A percentile compares a stretch with the other conserved stretches of the same genome.
phyloP scores from a whole-genome alignment of 202 grass and related monocot genomes.

The Musa balbisiana region DNA sequence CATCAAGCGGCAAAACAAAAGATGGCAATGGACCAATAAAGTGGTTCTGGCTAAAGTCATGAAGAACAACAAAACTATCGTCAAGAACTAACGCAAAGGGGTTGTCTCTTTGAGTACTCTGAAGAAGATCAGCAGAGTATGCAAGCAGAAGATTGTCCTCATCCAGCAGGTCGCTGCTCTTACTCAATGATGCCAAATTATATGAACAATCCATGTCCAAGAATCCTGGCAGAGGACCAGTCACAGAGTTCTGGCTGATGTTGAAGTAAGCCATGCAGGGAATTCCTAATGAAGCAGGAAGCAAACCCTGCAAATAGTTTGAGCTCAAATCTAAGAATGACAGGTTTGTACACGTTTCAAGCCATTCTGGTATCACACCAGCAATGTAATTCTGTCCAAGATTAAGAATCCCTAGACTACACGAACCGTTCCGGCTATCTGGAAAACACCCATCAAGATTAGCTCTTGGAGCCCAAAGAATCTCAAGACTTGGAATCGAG shows the following conservation, averaged over 20 bases:
- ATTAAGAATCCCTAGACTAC: constrained; percentile 40
- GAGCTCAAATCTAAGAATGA: constrained; percentile 64
- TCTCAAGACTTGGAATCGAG: constrained; percentile 32
- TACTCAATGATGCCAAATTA: neutral
- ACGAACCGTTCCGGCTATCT: constrained; percentile 30
- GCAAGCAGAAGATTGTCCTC: constrained; percentile 16
- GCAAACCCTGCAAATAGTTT: constrained; percentile 38
- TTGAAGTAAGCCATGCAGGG: constrained; percentile 51
- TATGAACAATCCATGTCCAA: constrained; percentile 17
- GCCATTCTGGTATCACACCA: constrained; percentile 34
- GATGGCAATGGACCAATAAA: constrained; percentile 35
- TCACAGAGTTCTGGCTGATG: constrained; percentile 42
- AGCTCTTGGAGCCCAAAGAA: constrained; percentile 60
- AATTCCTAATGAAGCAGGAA: constrained; percentile 29
- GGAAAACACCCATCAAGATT: constrained; percentile 39
- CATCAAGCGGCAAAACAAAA: constrained; percentile 14
- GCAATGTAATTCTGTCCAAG: constrained; percentile 49
- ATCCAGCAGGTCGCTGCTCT: neutral
- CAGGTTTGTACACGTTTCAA: constrained; percentile 31
- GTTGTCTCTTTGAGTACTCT: constrained; percentile 15
- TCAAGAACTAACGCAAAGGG: constrained; percentile 22
- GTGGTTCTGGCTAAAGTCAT: constrained; percentile 52
- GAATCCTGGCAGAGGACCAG: constrained; percentile 20
- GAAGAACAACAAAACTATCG: constrained; percentile 21
- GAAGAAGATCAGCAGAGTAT: constrained; percentile 37